Percentiles rank a stretch among this genome's conserved stretches.
These are phyloP conservation scores for Drechslera avenae DNA, from an alignment of 2,329 filamentous ascomycete species.

Conservation along the genomic window DNA sequence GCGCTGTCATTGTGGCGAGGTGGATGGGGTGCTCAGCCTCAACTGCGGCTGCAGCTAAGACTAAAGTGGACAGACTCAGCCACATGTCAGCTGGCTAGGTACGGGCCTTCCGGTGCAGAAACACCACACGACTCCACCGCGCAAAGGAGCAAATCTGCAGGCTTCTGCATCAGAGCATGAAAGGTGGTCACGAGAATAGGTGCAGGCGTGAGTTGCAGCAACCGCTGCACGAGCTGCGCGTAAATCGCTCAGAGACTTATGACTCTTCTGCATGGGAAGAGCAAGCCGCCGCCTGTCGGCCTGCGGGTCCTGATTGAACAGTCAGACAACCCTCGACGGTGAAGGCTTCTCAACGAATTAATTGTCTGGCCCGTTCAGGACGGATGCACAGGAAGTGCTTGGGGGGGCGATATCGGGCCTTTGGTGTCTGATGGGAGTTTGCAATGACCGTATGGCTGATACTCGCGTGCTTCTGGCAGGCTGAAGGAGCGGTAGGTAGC, in stretches of 20 bases:
- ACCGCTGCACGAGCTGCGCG: slow-evolving; percentile 29
- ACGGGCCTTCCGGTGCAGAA: slow-evolving; percentile 35
- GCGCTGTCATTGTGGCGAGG: slow-evolving; percentile 43
- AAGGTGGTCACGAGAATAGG: slow-evolving; percentile 39
- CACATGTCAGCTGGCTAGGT: slow-evolving; percentile 36
- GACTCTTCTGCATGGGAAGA: slow-evolving; percentile 38
- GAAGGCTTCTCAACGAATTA: slow-evolving; percentile 30
- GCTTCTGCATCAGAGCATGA: slow-evolving; percentile 18
- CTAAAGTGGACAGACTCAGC: slow-evolving; percentile 33
- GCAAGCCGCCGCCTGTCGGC: slow-evolving; percentile 26
- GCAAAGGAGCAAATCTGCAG: slow-evolving; percentile 24
- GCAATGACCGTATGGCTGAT: slow-evolving; percentile 21
- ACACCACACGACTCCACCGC: slow-evolving; percentile 15
- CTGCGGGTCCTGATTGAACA: slow-evolving; percentile 39
- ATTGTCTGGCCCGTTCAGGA: slow-evolving; percentile 26
- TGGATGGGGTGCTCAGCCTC: slow-evolving; percentile 42
- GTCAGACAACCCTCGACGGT: slow-evolving; percentile 23
- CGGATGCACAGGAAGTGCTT: slow-evolving; percentile 33
- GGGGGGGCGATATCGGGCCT: slow-evolving; percentile 22
- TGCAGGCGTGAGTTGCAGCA: slow-evolving; percentile 22
- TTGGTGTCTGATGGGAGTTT: slow-evolving; percentile 13
- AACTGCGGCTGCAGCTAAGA: slow-evolving; percentile 26
- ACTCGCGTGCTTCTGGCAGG: slow-evolving; percentile 19
- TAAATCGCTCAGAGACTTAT: slow-evolving; percentile 34
- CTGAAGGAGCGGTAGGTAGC: slow-evolving; percentile 20